Conservation (phyloP, 2,329 filamentous ascomycete species). For the Aspergillus jensenii region DNA sequence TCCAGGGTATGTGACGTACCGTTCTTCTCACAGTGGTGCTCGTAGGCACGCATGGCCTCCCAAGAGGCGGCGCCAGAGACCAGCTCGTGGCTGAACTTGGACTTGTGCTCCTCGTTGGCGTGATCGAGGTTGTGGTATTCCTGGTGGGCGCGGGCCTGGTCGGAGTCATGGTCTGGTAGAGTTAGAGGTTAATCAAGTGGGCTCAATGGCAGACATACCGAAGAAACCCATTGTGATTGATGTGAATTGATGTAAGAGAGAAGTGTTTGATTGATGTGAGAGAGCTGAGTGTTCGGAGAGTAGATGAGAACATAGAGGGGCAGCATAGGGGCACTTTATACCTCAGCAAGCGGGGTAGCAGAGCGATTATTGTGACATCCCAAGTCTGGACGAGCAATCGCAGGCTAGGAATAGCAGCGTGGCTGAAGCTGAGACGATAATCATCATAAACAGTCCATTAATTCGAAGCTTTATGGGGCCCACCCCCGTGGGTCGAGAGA, state of each 20-base stretch:
- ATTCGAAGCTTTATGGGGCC: background rate
- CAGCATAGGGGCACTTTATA: background rate
- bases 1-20: constrained; percentile 47
- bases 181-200: background rate
- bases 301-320: too few relatives aligned
- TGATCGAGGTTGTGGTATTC: constrained; percentile 25
- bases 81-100: constrained; percentile 69
- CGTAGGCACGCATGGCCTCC: constrained; percentile 76
- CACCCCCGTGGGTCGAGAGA: background rate
- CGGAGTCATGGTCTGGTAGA: constrained; percentile 5
- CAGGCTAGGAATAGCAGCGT: too few relatives aligned
- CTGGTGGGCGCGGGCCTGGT: constrained; percentile 12
- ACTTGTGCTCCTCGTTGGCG: constrained; percentile 50
- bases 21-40: constrained; percentile 68
- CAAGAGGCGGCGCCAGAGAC: constrained; percentile 75
- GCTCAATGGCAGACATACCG: background rate
- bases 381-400: too few relatives aligned
- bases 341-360: background rate
- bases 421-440: background rate
- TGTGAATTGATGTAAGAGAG: background rate
- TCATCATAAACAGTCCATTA: background rate
- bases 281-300: background rate
- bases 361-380: too few relatives aligned
- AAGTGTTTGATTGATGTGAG: background rate
- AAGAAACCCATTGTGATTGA: constrained; percentile 19